Conservation (phyloP, 768 basidiomycete genomes). For the Coprinopsis cinerea region DNA sequence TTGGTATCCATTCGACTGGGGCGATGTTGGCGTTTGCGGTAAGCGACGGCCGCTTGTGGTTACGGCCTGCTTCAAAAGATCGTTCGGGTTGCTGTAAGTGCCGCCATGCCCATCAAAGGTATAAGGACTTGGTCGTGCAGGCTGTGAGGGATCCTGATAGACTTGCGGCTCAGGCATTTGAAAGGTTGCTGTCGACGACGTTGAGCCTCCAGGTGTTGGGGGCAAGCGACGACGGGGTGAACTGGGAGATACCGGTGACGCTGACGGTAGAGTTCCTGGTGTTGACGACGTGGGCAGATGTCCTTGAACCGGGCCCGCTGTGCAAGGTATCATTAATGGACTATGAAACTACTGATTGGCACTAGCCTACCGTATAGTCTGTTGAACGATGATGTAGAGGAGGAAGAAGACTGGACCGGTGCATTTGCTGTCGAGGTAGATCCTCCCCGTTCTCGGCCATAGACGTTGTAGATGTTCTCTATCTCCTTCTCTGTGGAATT, state of each 20-base stretch:
- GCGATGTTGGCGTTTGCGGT: constrained; percentile 6
- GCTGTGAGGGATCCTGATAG: constrained; percentile 24
- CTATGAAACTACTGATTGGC: constrained; percentile 5
- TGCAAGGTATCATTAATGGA: constrained; percentile 16
- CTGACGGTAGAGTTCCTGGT: constrained; percentile 10
- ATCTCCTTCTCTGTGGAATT: constrained; percentile 27
- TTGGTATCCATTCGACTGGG: constrained; percentile 6
- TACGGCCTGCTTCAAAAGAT: constrained; percentile 22
- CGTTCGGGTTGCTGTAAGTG: constrained; percentile 17
- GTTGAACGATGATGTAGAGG: neutral
- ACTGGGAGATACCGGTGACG: constrained; percentile 20
- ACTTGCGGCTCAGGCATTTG: constrained; percentile 41
- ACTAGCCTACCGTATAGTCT: neutral
- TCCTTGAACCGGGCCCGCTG: constrained; percentile 1
- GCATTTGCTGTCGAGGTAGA: neutral
- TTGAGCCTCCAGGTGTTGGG: constrained; percentile 35
- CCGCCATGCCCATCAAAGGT: constrained; percentile 11
- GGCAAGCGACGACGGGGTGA: constrained; percentile 35
- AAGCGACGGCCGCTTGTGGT: constrained; percentile 23
- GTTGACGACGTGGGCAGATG: constrained; percentile 9
- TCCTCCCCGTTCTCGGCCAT: constrained; percentile 16
- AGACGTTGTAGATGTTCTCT: constrained; percentile 33
- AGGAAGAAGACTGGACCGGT: neutral
- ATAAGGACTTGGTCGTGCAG: constrained; percentile 15
- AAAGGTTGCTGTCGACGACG: constrained; percentile 21